These are phyloP conservation scores for Dysphania ambrosioides DNA, from an alignment of 148 eudicot species.

Conservation along the genomic window DNA sequence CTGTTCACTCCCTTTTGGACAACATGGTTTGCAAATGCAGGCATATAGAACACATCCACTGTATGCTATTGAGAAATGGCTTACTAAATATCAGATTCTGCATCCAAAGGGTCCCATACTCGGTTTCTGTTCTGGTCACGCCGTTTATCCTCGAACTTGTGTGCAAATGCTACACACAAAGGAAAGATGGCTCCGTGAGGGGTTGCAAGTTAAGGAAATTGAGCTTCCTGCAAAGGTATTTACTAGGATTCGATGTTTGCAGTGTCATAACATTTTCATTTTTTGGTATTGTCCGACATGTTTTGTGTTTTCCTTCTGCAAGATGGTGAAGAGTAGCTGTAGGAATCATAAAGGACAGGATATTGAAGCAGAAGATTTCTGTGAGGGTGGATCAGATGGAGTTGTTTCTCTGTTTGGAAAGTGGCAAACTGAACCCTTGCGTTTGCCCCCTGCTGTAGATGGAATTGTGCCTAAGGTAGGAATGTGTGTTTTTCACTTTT, in stretches of 20 bases:
- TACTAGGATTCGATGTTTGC: conserved; percentile 1
- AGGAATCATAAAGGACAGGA: conserved; percentile 50
- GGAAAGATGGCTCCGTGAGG: conserved; percentile 90
- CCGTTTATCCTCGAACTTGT: conserved; percentile 88
- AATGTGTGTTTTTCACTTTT: background rate
- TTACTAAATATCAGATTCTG: conserved; percentile 75
- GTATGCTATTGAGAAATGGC: conserved; percentile 94
- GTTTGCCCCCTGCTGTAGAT: conserved; percentile 74
- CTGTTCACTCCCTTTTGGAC: background rate
- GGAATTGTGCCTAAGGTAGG: conserved; percentile 94
- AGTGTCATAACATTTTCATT: background rate
- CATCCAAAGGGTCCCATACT: conserved; percentile 86
- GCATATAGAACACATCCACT: conserved; percentile 83
- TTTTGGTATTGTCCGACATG: conserved; percentile 2
- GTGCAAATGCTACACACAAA: conserved; percentile 79
- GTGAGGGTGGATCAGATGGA: conserved; percentile 46
- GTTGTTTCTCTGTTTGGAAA: conserved; percentile 68
- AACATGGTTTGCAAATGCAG: conserved; percentile 40
- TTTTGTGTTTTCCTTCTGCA: conserved; percentile 11
- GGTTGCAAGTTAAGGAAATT: conserved; percentile 66
- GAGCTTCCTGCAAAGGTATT: conserved; percentile 80
- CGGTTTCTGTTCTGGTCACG: conserved; percentile 81
- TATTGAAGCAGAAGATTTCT: conserved; percentile 37
- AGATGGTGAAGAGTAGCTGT: conserved; percentile 58
- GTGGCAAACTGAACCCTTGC: conserved; percentile 91